Conservation (phyloP, 2,329 filamentous ascomycete species). For the Alternaria arbusti region DNA sequence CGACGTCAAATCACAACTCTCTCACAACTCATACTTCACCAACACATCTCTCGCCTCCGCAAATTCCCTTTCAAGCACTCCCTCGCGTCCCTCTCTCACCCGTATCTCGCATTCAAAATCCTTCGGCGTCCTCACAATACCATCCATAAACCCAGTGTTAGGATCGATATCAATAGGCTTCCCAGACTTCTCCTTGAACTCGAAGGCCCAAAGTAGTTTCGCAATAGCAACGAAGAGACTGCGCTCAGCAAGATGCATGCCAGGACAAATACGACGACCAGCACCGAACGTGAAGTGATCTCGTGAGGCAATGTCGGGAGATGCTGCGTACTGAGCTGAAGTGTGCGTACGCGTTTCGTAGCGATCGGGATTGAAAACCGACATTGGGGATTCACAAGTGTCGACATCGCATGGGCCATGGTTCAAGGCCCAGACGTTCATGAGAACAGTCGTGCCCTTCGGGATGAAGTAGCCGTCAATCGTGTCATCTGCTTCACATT, state of each 20-base stretch:
- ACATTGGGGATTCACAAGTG: conserved; percentile 5
- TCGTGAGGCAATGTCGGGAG: conserved; percentile 42
- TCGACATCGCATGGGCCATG: conserved; percentile 29
- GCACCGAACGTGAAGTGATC: conserved; percentile 59
- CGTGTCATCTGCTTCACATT: conserved; percentile 48
- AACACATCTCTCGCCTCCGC: not conserved
- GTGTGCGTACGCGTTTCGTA: conserved; percentile 40
- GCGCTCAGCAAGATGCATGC: conserved; percentile 61
- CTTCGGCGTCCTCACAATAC: not conserved
- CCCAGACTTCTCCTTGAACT: conserved; percentile 10
- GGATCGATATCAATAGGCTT: conserved; percentile 2
- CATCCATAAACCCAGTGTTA: not conserved
- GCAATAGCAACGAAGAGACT: conserved; percentile 52
- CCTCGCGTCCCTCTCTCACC: not conserved
- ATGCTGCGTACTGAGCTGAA: conserved; percentile 47
- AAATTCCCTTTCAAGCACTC: not conserved
- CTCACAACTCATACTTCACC: not conserved
- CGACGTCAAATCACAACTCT: not conserved
- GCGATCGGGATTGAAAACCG: conserved; percentile 46
- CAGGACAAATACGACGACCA: conserved; percentile 57
- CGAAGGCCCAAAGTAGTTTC: conserved; percentile 60
- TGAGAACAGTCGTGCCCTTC: conserved; percentile 38
- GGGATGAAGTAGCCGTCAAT: conserved; percentile 46
- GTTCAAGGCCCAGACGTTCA: conserved; percentile 34
- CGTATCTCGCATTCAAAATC: not conserved